These are phyloP conservation scores for Pichia inconspicua DNA, from an alignment of 1,139 yeast species.

Conservation along the genomic window DNA sequence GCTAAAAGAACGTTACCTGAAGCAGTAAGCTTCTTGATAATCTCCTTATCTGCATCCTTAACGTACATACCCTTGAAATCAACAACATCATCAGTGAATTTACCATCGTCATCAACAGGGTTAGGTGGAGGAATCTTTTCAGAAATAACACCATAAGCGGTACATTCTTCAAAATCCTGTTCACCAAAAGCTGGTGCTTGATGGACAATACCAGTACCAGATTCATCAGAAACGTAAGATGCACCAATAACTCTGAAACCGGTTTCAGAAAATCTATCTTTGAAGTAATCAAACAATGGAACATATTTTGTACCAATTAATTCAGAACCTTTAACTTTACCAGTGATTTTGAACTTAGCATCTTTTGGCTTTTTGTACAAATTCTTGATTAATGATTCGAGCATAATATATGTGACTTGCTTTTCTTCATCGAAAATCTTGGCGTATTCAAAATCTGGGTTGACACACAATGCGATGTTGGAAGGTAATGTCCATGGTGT, in stretches of 20 bases:
- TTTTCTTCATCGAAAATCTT: conserved; percentile 87
- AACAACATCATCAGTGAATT: conserved; percentile 63
- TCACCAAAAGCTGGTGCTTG: conserved; percentile 99
- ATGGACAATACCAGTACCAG: conserved; percentile 99
- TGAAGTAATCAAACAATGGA: conserved; percentile 79
- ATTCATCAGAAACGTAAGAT: conserved; percentile 80
- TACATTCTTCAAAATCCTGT: conserved; percentile 85
- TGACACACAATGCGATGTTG: conserved; percentile 83
- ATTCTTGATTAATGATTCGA: conserved; percentile 73
- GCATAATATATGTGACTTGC: conserved; percentile 68
- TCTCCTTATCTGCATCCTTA: conserved; percentile 90
- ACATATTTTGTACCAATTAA: conserved; percentile 71
- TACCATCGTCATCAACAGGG: conserved; percentile 90
- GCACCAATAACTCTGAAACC: conserved; percentile 80
- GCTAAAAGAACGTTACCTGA: conserved; percentile 68
- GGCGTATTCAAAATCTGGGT: conserved; percentile 85
- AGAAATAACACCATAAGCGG: conserved; percentile 63
- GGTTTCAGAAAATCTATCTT: conserved; percentile 61
- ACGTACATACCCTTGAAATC: conserved; percentile 81
- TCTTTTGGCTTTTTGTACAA: conserved; percentile 90
- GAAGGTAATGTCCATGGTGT: conserved; percentile 99
- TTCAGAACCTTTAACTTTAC: conserved; percentile 69
- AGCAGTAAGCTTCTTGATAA: conserved; percentile 76
- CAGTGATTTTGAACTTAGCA: conserved; percentile 80
- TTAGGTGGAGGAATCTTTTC: conserved; percentile 75